Evolutionary conservation across 371 early-diverging fungal genomes (phyloP).

Genomic region (Apophysomyces sp.): DNA sequence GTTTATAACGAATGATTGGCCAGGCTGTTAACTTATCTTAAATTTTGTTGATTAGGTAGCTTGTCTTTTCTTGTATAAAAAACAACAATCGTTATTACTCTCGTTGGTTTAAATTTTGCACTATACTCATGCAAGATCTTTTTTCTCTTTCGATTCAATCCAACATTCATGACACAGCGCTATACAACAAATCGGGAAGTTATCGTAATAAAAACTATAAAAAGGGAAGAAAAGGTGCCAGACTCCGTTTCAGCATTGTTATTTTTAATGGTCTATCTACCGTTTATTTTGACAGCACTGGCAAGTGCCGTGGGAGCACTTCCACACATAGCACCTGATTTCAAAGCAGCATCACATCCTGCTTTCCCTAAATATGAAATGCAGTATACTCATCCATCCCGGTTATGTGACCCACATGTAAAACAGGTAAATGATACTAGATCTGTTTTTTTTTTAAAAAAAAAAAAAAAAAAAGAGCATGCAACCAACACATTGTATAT

Average conservation of each 20-base stretch:
- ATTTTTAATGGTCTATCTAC: background rate
- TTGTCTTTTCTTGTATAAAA: too few species aligned
- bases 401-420: constrained; percentile 73
- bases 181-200: background rate
- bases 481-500: background rate
- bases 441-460: background rate
- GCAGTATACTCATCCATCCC: constrained; percentile 64
- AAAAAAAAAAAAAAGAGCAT: background rate
- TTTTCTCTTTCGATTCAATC: too few species aligned
- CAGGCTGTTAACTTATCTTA: too few species aligned
- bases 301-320: background rate
- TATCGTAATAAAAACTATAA: background rate
- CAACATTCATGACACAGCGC: background rate
- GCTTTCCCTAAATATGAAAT: constrained; percentile 73
- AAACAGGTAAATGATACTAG: constrained; percentile 54
- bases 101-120: too few species aligned
- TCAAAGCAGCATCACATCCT: constrained; percentile 31
- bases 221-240: background rate
- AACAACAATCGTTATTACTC: too few species aligned
- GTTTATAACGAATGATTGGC: too few species aligned
- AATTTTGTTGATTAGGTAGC: too few species aligned
- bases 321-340: background rate
- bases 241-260: background rate
- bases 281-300: background rate
- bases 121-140: too few species aligned